Percentiles rank a stretch among this genome's conserved stretches.
Conservation (phyloP, 768 basidiomycete genomes). For the Austroboletus festivus region DNA sequence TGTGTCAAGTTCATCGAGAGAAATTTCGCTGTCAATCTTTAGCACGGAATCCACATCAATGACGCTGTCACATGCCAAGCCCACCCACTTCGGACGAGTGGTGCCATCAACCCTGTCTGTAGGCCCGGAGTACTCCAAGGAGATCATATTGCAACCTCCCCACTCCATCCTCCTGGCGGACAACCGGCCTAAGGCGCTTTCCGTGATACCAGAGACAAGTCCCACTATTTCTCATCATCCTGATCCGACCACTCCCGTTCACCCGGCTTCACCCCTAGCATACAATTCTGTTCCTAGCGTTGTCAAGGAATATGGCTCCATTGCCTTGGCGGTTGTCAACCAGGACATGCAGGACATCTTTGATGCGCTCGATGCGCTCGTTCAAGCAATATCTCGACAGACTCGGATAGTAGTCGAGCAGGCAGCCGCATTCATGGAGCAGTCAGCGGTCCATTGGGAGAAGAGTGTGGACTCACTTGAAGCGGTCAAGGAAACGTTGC, state of each 20-base stretch:
- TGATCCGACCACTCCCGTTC: conserved; percentile 14
- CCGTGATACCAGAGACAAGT: conserved; percentile 22
- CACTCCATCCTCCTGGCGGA: conserved; percentile 23
- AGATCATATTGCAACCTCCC: conserved; percentile 37
- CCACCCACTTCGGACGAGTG: conserved; percentile 21
- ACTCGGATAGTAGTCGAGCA: conserved; percentile 24
- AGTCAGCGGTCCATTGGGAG: conserved; percentile 39
- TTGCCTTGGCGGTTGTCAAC: conserved; percentile 41
- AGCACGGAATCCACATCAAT: conserved; percentile 42
- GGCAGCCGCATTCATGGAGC: conserved; percentile 42
- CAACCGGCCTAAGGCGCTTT: conserved; percentile 29
- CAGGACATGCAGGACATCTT: conserved; percentile 56
- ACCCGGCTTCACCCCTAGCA: conserved; percentile 23
- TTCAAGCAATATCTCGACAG: conserved; percentile 49
- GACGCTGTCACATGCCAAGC: conserved; percentile 21
- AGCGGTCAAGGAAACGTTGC: conserved; percentile 38
- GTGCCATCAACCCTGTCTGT: conserved; percentile 26
- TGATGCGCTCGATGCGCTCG: conserved; percentile 57
- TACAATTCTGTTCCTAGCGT: conserved; percentile 47
- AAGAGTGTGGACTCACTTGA: conserved; percentile 37
- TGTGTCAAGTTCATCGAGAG: conserved; percentile 42
- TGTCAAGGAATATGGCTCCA: conserved; percentile 46
- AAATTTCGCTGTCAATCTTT: conserved; percentile 51
- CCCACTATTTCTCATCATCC: conserved; percentile 6
- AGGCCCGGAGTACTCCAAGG: conserved; percentile 29